A percentile compares a stretch with the other conserved stretches of the same genome.
Evolutionary conservation across 352 stramenopile genomes (phyloP).

Genomic region (Pythium aquatile): DNA sequence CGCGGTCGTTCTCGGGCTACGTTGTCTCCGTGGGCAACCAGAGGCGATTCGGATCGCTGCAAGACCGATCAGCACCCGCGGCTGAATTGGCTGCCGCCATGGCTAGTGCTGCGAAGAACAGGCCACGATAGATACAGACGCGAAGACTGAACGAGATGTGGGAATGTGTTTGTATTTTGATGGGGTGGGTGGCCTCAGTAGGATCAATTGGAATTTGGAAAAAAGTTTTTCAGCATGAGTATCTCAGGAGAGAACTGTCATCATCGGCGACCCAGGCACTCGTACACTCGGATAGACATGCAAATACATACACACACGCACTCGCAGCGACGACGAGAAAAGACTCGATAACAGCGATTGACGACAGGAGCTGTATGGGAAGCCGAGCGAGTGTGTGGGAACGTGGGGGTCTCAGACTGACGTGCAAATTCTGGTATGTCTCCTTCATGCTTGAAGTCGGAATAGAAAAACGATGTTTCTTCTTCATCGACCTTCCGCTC

Average conservation of each 20-base stretch:
- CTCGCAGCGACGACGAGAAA: conserved; percentile 1
- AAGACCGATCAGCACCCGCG: conserved; percentile 10
- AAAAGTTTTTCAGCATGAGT: conserved; percentile 59
- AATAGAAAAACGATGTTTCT: conserved; percentile 19
- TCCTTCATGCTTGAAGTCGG: conserved; percentile 21
- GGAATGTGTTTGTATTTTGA: neutral
- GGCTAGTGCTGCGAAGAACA: conserved; percentile 10
- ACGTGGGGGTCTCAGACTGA: conserved; percentile 75
- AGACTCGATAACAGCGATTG: neutral
- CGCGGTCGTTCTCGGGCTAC: conserved; percentile 41
- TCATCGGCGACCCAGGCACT: conserved; percentile 46
- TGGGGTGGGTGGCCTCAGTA: conserved; percentile 57
- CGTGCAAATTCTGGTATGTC: conserved; percentile 83
- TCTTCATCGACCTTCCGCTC: conserved; percentile 20
- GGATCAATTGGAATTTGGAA: conserved; percentile 87
- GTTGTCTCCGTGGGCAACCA: conserved; percentile 46
- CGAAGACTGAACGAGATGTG: neutral
- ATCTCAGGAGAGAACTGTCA: conserved; percentile 71
- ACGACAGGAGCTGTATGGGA: neutral
- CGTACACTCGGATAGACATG: conserved; percentile 24
- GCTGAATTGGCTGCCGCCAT: conserved; percentile 18
- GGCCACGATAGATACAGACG: conserved; percentile 11
- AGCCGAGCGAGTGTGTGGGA: neutral
- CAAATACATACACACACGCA: conserved; percentile 21
- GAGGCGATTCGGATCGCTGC: conserved; percentile 40